Percentiles rank a stretch among this genome's conserved stretches.
Evolutionary conservation across 169 alveolate genomes (phyloP).

Genomic region (Perkinsus marinus): DNA sequence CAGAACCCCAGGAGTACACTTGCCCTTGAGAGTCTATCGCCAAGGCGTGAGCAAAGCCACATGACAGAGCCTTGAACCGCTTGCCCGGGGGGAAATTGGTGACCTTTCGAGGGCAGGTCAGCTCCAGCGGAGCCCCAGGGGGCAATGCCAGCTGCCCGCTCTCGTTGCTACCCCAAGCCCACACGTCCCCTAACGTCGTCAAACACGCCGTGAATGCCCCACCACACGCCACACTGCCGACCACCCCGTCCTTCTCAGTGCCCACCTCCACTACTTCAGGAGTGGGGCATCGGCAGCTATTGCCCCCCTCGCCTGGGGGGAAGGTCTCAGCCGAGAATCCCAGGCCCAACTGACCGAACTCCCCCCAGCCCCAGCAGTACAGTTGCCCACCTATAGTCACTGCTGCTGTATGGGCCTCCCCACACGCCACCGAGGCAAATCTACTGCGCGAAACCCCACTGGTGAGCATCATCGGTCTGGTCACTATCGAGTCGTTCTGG

Average conservation of each 20-base stretch:
- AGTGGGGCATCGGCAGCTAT: not conserved
- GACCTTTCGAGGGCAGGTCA: conserved; percentile 14
- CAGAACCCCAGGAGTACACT: conserved; percentile 48
- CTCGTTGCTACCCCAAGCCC: conserved; percentile 38
- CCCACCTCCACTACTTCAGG: not conserved
- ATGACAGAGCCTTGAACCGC: conserved; percentile 12
- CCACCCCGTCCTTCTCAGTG: not conserved
- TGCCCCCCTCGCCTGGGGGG: not conserved
- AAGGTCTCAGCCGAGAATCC: not conserved
- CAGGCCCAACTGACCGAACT: conserved; percentile 31
- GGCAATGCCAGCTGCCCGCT: not conserved
- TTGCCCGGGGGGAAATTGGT: not conserved
- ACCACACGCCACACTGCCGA: conserved; percentile 29
- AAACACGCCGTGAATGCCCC: conserved; percentile 34
- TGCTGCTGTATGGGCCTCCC: conserved; percentile 28
- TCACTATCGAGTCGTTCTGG: not conserved
- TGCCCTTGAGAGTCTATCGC: conserved; percentile 38
- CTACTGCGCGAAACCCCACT: not conserved
- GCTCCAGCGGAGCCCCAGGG: not conserved
- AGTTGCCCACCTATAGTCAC: conserved; percentile 13
- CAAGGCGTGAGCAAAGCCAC: conserved; percentile 40
- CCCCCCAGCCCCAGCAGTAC: conserved; percentile 40
- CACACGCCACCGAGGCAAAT: conserved; percentile 20
- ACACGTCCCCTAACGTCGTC: conserved; percentile 33
- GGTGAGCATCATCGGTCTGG: not conserved